These are phyloP conservation scores for Phanerochaete sordida DNA, from an alignment of 768 basidiomycete species.

Conservation along the genomic window DNA sequence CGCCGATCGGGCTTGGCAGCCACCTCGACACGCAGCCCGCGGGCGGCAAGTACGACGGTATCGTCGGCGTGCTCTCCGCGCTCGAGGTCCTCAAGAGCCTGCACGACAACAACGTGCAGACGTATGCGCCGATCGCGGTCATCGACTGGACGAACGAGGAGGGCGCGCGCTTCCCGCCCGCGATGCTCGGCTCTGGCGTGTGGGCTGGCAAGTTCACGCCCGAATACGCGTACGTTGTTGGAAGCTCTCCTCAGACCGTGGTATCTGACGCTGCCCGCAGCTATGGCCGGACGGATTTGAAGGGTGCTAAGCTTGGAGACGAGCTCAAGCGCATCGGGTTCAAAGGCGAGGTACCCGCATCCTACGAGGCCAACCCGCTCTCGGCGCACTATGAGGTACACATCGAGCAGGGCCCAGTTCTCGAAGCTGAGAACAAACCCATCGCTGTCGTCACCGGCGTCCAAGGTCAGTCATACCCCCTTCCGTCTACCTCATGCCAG, in stretches of 20 bases:
- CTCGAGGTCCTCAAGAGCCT: not conserved
- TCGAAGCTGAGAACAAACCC: not conserved
- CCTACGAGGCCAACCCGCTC: not conserved
- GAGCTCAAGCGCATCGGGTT: not conserved
- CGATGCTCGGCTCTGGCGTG: not conserved
- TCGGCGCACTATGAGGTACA: not conserved
- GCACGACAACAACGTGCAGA: not conserved
- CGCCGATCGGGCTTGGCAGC: not conserved
- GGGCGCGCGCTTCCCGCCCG: not conserved
- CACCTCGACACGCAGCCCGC: not conserved
- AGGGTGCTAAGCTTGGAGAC: not conserved
- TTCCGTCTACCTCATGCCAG: not conserved
- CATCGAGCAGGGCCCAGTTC: not conserved
- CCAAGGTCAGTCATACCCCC: not conserved
- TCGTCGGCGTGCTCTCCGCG: not conserved
- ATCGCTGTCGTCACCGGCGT: not conserved
- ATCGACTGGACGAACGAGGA: not conserved
- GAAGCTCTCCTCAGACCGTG: no score
- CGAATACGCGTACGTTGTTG: not conserved
- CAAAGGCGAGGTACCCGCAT: not conserved
- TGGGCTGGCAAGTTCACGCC: not conserved
- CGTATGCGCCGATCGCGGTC: not conserved
- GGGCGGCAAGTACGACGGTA: not conserved
- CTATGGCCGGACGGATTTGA: not conserved
- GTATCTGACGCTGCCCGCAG: not conserved